A percentile compares a stretch with the other conserved stretches of the same genome.
Conservation (phyloP, 495 filamentous ascomycete species). For the Gamarada debralockiae region DNA sequence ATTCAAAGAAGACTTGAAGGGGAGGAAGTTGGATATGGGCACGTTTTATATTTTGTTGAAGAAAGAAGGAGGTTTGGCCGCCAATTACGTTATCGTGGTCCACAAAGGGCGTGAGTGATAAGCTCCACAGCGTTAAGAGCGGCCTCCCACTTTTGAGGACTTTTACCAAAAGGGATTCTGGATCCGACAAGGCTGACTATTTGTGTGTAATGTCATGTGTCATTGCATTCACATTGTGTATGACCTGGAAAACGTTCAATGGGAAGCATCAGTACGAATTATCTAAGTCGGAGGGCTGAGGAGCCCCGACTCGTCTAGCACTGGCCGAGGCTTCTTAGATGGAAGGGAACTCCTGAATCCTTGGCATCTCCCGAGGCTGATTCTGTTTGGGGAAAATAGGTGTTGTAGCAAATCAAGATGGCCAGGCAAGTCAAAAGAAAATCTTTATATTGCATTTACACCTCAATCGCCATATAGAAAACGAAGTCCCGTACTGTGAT, state of each 20-base stretch:
- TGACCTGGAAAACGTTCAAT: no score
- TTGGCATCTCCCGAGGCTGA: neutral
- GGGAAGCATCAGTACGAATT: no score
- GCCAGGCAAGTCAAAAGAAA: neutral
- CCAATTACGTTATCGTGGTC: no score
- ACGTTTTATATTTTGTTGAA: neutral
- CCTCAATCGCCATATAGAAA: neutral
- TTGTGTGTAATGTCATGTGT: neutral
- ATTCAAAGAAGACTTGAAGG: neutral
- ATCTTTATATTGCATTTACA: conserved; percentile 10
- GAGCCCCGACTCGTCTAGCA: no score
- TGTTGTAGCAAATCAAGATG: neutral
- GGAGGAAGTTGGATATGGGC: neutral
- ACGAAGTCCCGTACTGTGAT: neutral
- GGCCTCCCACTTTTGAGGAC: no score
- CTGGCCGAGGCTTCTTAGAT: no score
- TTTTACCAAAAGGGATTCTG: neutral
- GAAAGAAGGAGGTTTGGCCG: no score
- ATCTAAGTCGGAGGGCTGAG: no score
- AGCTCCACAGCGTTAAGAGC: no score
- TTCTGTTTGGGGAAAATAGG: no score
- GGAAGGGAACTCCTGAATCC: no score
- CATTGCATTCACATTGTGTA: neutral
- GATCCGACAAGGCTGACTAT: conserved; percentile 1
- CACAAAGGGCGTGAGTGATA: no score